These are phyloP conservation scores for Rubroboletus pulcherrimus DNA, from an alignment of 768 basidiomycete species.

Conservation along the genomic window DNA sequence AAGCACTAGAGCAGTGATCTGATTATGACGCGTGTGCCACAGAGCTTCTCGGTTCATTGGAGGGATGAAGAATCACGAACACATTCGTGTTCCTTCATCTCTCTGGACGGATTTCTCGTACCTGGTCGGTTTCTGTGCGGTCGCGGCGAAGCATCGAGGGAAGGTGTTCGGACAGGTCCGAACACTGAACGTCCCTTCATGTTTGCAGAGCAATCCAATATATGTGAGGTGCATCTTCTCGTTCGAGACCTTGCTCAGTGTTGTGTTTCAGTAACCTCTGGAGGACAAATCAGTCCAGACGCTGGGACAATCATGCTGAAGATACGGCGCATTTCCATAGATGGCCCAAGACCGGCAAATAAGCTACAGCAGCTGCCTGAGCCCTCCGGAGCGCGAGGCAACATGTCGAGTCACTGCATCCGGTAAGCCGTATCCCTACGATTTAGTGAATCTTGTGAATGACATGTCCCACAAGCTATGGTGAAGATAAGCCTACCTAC, in stretches of 20 bases:
- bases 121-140: conserved; percentile 64
- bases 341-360: conserved; percentile 40
- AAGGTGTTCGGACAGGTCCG: conserved; percentile 49
- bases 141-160: conserved; percentile 48
- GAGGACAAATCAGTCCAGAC: conserved; percentile 32
- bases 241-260: neutral
- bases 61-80: conserved; percentile 52
- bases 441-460: neutral
- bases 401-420: conserved; percentile 41
- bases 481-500: conserved; percentile 37
- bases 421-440: conserved; percentile 34
- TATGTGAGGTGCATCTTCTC: conserved; percentile 31
- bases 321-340: conserved; percentile 37
- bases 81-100: conserved; percentile 57
- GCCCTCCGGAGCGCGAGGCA: conserved; percentile 34
- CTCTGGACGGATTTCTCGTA: conserved; percentile 59
- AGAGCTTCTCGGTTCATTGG: conserved; percentile 66
- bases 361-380: conserved; percentile 38
- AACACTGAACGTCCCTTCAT: conserved; percentile 57
- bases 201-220: conserved; percentile 43
- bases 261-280: neutral
- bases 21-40: conserved; percentile 2
- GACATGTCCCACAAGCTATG: conserved; percentile 41
- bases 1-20: neutral
- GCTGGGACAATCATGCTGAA: conserved; percentile 52